phyloP scores from a whole-genome alignment of 2,329 filamentous ascomycete species.

The Rutstroemia sp. region DNA sequence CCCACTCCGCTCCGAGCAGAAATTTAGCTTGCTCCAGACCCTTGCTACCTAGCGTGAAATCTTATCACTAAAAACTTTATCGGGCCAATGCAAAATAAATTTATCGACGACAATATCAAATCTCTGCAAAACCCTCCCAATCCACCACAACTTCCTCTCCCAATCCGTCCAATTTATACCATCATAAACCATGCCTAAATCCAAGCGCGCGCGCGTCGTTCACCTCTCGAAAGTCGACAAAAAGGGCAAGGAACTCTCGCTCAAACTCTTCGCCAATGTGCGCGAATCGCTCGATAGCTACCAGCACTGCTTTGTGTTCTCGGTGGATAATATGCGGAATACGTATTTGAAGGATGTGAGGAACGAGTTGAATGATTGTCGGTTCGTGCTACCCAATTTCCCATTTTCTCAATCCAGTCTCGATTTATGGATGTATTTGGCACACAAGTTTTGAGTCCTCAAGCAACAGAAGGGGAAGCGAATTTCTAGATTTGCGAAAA shows the following conservation, averaged over 20 bases:
- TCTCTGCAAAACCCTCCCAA: slow-evolving; percentile 1
- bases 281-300: slow-evolving; percentile 79
- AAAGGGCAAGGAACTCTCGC: slow-evolving; percentile 84
- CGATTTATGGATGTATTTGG: not conserved
- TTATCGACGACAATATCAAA: slow-evolving; percentile 10
- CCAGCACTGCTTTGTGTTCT: slow-evolving; percentile 88
- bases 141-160: not conserved
- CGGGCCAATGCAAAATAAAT: slow-evolving; percentile 15
- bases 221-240: slow-evolving; percentile 88
- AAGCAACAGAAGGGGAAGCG: not conserved
- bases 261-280: slow-evolving; percentile 81
- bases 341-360: slow-evolving; percentile 89
- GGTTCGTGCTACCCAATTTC: slow-evolving; percentile 43
- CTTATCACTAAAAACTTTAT: slow-evolving; percentile 14
- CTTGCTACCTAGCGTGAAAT: slow-evolving; percentile 12
- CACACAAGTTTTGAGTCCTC: not conserved
- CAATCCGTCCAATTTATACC: not conserved
- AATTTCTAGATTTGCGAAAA: not conserved
- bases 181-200: slow-evolving; percentile 71
- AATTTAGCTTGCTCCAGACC: not conserved
- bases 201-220: slow-evolving; percentile 83
- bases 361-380: slow-evolving; percentile 74
- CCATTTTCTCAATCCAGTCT: not conserved
- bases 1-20: slow-evolving; percentile 1
- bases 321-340: slow-evolving; percentile 96